Evolutionary conservation across 257 asterid genomes (phyloP).

Genomic region (Craterostigma plantagineum): DNA sequence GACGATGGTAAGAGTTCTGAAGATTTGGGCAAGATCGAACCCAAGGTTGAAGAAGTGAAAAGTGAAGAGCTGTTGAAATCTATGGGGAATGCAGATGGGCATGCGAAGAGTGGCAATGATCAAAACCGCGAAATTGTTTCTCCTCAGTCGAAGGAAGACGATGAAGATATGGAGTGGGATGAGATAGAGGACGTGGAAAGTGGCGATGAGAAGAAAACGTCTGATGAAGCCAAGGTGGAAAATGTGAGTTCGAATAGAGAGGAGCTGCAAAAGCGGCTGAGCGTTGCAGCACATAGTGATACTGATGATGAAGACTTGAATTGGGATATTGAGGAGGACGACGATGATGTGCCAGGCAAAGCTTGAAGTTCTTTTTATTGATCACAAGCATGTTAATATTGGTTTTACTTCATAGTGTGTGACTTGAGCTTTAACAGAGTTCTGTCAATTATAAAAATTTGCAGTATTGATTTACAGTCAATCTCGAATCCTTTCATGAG

Average conservation of each 20-base stretch:
- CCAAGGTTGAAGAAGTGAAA: too few species aligned
- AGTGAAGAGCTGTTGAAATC: too few species aligned
- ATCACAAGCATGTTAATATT: too few species aligned
- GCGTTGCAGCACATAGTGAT: constrained; percentile 16
- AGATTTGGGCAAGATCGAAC: too few species aligned
- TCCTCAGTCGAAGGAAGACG: constrained; percentile 35
- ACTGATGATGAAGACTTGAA: constrained; percentile 41
- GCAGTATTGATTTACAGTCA: too few species aligned
- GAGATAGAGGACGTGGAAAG: constrained; percentile 67
- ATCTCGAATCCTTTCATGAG: too few species aligned
- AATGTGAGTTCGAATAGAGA: constrained; percentile 4
- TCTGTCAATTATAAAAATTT: too few species aligned
- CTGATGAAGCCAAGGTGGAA: constrained; percentile 10
- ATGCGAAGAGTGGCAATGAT: constrained; percentile 56
- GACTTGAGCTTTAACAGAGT: too few species aligned
- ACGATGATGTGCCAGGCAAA: constrained; percentile 1
- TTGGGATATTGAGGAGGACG: constrained; percentile 70
- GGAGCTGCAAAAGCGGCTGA: constrained; percentile 27
- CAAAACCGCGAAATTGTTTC: constrained; percentile 50
- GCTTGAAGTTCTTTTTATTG: too few species aligned
- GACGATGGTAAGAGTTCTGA: too few species aligned
- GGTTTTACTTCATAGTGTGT: too few species aligned
- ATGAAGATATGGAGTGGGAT: constrained; percentile 79
- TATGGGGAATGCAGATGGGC: constrained; percentile 26
- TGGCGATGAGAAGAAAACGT: constrained; percentile 33